phyloP scores from a whole-genome alignment of 176 grass and related monocot genomes.

The Oryza coarctata region DNA sequence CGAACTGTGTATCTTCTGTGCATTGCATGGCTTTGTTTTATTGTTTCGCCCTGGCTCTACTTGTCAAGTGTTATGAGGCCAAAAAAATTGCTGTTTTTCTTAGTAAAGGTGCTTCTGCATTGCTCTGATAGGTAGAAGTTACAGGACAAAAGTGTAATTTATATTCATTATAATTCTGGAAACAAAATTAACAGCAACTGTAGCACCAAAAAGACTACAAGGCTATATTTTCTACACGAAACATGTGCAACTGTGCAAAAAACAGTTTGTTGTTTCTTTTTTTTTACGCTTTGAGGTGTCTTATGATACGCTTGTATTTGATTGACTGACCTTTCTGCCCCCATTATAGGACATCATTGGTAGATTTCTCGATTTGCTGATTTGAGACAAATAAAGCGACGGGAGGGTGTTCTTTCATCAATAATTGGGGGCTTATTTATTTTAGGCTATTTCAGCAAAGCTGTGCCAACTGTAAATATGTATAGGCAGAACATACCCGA shows the following conservation, averaged over 20 bases:
- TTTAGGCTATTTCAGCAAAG: constrained; percentile 15
- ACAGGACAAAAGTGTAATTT: not conserved
- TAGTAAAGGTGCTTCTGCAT: not conserved
- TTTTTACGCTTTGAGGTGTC: too few relatives aligned
- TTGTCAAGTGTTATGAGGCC: not conserved
- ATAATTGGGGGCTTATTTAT: constrained; percentile 10
- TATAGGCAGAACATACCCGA: constrained; percentile 39
- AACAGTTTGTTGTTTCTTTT: not conserved
- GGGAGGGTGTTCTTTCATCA: constrained; percentile 4
- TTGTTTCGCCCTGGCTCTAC: not conserved
- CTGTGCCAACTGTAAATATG: constrained; percentile 44
- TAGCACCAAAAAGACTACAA: not conserved
- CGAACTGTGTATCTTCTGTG: not conserved
- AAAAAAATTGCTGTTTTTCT: not conserved
- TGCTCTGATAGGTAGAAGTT: not conserved
- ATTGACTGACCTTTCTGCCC: constrained; percentile 17
- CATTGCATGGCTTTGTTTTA: too few relatives aligned
- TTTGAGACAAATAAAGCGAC: constrained; percentile 21
- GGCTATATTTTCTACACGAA: not conserved
- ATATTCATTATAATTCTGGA: not conserved
- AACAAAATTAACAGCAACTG: not conserved
- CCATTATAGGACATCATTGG: constrained; percentile 7
- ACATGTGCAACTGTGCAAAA: not conserved
- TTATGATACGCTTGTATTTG: not conserved
- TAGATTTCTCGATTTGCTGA: constrained; percentile 15